A percentile compares a stretch with the other conserved stretches of the same genome.
Conservation (phyloP, 192 early-diverging fungal genomes). For the Coemansia sp. region DNA sequence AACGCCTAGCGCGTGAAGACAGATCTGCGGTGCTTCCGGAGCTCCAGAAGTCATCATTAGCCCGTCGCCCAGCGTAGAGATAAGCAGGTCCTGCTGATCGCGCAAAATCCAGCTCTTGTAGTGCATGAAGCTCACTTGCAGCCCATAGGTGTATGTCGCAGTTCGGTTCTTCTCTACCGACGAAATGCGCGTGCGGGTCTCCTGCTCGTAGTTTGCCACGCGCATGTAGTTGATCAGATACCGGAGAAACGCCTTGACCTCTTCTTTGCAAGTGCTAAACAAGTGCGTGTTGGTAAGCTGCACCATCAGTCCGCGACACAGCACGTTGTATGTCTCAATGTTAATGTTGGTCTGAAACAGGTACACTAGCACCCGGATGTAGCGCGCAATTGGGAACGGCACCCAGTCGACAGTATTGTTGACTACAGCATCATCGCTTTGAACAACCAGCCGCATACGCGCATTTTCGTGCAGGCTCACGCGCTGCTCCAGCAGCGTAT, state of each 20-base stretch:
- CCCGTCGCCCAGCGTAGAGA: conserved; percentile 72
- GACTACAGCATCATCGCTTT: not conserved
- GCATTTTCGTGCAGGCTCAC: conserved; percentile 48
- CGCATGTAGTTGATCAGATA: conserved; percentile 68
- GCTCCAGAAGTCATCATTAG: conserved; percentile 54
- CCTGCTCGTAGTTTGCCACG: conserved; percentile 21
- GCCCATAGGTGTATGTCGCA: conserved; percentile 22
- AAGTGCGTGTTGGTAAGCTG: conserved; percentile 77
- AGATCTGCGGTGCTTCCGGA: conserved; percentile 70
- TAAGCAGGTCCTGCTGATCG: conserved; percentile 69
- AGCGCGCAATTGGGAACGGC: conserved; percentile 58
- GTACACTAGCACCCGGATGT: conserved; percentile 59
- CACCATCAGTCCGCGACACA: conserved; percentile 62
- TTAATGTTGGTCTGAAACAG: conserved; percentile 68
- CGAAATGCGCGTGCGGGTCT: conserved; percentile 19
- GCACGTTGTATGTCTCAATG: conserved; percentile 70
- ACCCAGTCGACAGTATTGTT: conserved; percentile 5
- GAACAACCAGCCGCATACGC: conserved; percentile 28
- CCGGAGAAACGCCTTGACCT: conserved; percentile 60
- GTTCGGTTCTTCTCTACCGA: conserved; percentile 25
- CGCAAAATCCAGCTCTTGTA: conserved; percentile 62
- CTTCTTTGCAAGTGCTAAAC: conserved; percentile 62
- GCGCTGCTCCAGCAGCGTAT: conserved; percentile 53
- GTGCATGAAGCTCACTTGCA: conserved; percentile 42
- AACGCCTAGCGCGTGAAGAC: conserved; percentile 78